These are phyloP conservation scores for Aureobasidium sp. DNA, from an alignment of 2,329 filamentous ascomycete genomes.

Conservation along the genomic window DNA sequence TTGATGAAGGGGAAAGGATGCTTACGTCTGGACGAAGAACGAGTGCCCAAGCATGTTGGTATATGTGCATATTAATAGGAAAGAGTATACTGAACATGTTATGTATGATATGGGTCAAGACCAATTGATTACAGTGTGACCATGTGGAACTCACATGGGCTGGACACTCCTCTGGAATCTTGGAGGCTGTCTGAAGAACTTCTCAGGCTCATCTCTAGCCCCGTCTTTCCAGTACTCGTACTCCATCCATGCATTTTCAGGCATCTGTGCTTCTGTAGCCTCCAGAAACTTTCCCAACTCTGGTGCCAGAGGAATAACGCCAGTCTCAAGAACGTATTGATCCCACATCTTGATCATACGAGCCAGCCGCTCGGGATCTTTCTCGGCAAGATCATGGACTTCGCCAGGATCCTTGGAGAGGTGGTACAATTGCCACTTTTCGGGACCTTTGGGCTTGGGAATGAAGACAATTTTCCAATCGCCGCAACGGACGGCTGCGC, in stretches of 20 bases:
- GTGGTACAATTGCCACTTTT: slow-evolving; percentile 54
- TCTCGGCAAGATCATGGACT: slow-evolving; percentile 31
- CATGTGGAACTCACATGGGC: slow-evolving; percentile 7
- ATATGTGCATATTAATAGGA: too few species aligned
- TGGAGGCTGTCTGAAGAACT: slow-evolving; percentile 28
- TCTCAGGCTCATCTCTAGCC: slow-evolving; percentile 36
- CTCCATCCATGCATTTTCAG: slow-evolving; percentile 59
- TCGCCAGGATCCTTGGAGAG: slow-evolving; percentile 47
- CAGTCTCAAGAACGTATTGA: slow-evolving; percentile 52
- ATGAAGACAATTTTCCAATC: slow-evolving; percentile 55
- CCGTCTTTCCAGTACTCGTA: slow-evolving; percentile 57
- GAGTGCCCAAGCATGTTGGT: too few species aligned
- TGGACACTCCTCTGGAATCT: slow-evolving; percentile 26
- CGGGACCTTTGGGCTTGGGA: slow-evolving; percentile 48
- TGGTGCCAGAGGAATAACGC: slow-evolving; percentile 53
- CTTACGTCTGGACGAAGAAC: too few species aligned
- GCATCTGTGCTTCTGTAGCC: slow-evolving; percentile 58
- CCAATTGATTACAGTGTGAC: neutral
- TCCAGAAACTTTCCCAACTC: slow-evolving; percentile 53
- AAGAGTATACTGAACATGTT: neutral
- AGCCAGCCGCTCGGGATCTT: slow-evolving; percentile 38
- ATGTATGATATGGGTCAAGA: neutral
- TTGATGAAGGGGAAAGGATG: too few species aligned
- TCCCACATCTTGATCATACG: slow-evolving; percentile 50
- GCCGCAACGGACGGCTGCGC: slow-evolving; percentile 48